Evolutionary conservation across 2,329 filamentous ascomycete genomes (phyloP).

Genomic region (Verticillium zaregamsianum): DNA sequence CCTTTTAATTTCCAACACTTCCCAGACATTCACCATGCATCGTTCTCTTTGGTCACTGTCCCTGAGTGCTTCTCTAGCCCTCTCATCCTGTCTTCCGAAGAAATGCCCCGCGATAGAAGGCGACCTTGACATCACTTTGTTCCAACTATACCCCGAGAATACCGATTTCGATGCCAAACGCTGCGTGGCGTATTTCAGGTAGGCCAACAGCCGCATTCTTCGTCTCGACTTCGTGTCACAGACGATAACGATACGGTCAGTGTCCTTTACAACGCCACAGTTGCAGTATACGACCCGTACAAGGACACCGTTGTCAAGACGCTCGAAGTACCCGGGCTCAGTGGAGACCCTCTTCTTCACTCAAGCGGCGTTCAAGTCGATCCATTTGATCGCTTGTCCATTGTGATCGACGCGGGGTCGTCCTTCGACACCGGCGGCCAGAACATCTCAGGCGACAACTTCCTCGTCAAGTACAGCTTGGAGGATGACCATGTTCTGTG

Average conservation of each 20-base stretch:
- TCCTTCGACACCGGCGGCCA: constrained; percentile 13
- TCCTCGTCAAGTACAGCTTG: constrained; percentile 16
- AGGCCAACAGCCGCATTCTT: background rate
- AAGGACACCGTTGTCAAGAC: constrained; percentile 10
- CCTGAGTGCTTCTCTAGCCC: background rate
- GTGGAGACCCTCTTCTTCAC: constrained; percentile 10
- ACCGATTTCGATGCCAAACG: constrained; percentile 14
- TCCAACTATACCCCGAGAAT: constrained; percentile 17
- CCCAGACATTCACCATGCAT: background rate
- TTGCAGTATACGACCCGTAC: constrained; percentile 16
- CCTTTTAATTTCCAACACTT: no score
- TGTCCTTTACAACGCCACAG: constrained; percentile 16
- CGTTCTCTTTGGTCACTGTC: background rate
- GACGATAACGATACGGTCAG: constrained; percentile 6
- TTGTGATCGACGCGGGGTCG: constrained; percentile 12
- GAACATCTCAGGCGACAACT: constrained; percentile 14
- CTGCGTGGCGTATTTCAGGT: constrained; percentile 17
- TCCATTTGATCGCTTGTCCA: constrained; percentile 8
- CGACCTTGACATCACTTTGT: constrained; percentile 4
- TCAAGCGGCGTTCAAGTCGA: constrained; percentile 14
- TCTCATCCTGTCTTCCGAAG: background rate
- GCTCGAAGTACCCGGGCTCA: constrained; percentile 12
- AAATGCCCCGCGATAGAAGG: background rate
- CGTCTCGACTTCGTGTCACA: no score
- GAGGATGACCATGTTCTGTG: constrained; percentile 12